Evolutionary conservation across 1,139 yeast species (phyloP), one percentile per base, ranked within the genome.

Genomic region (Saccharomyces hybrid): DNA sequence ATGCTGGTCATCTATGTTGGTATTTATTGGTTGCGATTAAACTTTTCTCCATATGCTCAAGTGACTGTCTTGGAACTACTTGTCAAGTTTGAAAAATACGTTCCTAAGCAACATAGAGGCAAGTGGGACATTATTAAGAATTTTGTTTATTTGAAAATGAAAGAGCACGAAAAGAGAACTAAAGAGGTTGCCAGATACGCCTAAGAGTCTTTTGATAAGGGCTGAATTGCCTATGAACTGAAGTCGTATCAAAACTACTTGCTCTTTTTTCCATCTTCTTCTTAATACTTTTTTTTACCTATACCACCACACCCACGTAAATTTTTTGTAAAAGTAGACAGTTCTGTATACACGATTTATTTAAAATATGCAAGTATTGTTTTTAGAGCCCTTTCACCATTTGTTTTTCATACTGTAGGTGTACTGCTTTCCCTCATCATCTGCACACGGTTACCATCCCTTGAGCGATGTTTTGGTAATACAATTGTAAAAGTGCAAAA

Each of bases 21-120:
- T 55, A 82, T 86, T 66, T 84, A 81, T 73, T 86, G 91, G 90
- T 72, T 86, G 62, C 79, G 89, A 71, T 70, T 86, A 47, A 72
- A 72, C 55, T 73, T 71, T 60, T 69, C 74, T 7, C 69, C 73
- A 8, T 73, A 73, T 54, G 68, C 72, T 2, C 76, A 73, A 57
- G 65, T 65, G 2, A 64, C 70, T 28, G 49, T 70, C 27, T 57
- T 73, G 48, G 67, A 64, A 49, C 19, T 67, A 4, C 55, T 72
- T 14, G 50, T 58, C 21, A 57, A 60, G 32, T 52, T 70, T 32
- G 75, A 72, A 56, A 60, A 62, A 42, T 64, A 66, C 49, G 55
- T 72, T 6, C 72, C 75, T 54, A 60, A 66, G n/a, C 67, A 70
- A 55, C 67, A 65, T 44, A 57, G 58, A 48, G 59, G 61, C n/a